Conservation (phyloP, 768 basidiomycete species). For the Auricularia heimuer region DNA sequence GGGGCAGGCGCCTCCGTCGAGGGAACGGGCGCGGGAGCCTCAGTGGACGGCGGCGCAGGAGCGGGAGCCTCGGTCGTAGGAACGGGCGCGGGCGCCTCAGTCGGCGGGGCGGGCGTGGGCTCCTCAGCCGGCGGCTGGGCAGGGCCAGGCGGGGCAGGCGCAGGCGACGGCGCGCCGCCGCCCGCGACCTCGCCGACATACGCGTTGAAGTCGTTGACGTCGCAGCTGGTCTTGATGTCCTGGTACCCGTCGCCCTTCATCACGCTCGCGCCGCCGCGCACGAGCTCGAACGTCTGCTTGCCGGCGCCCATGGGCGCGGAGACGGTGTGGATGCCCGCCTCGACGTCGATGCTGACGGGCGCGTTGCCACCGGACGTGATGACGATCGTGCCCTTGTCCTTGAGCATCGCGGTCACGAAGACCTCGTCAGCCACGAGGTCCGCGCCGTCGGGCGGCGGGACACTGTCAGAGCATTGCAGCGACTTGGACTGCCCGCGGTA, state of each 20-base stretch:
- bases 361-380: not conserved
- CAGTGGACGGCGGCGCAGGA: not conserved
- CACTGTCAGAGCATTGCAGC: not conserved
- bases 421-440: not conserved
- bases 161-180: not conserved
- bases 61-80: not conserved
- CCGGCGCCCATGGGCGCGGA: not conserved
- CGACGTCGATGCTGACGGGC: constrained; percentile 1
- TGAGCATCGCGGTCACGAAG: constrained; percentile 1
- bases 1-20: not conserved
- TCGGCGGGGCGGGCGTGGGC: not conserved
- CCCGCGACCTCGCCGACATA: not conserved
- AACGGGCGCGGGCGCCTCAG: not conserved
- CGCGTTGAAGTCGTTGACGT: constrained; percentile 1
- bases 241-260: not conserved
- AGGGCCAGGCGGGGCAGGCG: not conserved
- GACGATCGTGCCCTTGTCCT: not conserved
- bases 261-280: not conserved
- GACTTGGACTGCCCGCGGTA: not conserved
- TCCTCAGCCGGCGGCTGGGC: not conserved
- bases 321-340: not conserved
- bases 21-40: too few relatives aligned
- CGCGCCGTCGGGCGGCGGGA: not conserved
- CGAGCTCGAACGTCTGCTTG: not conserved
- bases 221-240: not conserved